These are phyloP conservation scores for Kingdonia uniflora DNA, from an alignment of 164 flowering plant species.

Conservation along the genomic window DNA sequence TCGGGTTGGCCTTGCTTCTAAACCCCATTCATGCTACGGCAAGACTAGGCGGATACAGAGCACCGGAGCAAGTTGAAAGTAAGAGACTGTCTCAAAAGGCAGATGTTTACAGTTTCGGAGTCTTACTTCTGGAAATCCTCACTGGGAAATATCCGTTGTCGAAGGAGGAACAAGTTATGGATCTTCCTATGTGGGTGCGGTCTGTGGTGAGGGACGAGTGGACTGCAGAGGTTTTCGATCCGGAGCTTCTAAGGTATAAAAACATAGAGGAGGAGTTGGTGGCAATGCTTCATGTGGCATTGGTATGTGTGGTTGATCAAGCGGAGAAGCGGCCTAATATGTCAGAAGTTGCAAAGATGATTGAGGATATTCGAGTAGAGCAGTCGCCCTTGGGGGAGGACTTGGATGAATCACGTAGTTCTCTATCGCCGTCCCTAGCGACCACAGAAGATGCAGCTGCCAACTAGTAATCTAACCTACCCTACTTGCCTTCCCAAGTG, in stretches of 20 bases:
- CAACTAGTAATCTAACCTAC: conserved; percentile 17
- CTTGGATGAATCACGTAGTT: conserved; percentile 70
- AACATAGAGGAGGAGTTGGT: conserved; percentile 92
- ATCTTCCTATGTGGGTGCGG: conserved; percentile 82
- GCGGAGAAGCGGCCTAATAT: conserved; percentile 88
- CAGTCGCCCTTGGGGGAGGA: conserved; percentile 89
- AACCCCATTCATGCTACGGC: conserved; percentile 75
- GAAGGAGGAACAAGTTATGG: conserved; percentile 38
- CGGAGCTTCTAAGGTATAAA: conserved; percentile 81
- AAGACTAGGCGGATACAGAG: conserved; percentile 78
- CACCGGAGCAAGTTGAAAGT: conserved; percentile 75
- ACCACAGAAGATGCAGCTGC: conserved; percentile 61
- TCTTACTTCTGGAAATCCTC: conserved; percentile 69
- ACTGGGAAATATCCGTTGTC: conserved; percentile 72
- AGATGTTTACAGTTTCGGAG: conserved; percentile 87
- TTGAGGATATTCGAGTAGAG: conserved; percentile 87
- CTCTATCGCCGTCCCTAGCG: conserved; percentile 65
- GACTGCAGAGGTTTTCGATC: conserved; percentile 93
- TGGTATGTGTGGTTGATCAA: conserved; percentile 63
- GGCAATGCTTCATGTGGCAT: conserved; percentile 76
- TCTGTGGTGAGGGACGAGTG: conserved; percentile 94
- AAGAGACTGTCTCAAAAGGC: conserved; percentile 69
- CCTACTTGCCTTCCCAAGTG: neutral
- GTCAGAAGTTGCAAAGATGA: conserved; percentile 73
- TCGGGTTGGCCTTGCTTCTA: conserved; percentile 69